phyloP scores from a whole-genome alignment of 805 yeast species.

The Kuraishia ogatae region DNA sequence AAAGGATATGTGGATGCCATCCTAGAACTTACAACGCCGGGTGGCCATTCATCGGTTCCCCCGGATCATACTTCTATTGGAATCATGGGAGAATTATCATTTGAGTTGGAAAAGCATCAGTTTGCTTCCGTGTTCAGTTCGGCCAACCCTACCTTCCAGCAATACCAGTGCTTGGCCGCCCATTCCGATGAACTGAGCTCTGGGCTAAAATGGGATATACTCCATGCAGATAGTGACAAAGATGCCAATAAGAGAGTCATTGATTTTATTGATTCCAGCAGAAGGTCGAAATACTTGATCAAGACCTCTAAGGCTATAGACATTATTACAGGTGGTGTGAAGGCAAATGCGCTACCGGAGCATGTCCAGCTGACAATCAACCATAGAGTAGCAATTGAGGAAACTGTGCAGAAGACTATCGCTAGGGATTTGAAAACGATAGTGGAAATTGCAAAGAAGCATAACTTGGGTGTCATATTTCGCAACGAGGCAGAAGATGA shows the following conservation, averaged over 20 bases:
- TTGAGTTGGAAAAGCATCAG: constrained; percentile 26
- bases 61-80: constrained; percentile 42
- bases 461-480: constrained; percentile 23
- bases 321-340: constrained; percentile 38
- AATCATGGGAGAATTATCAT: constrained; percentile 31
- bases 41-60: constrained; percentile 45
- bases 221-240: constrained; percentile 26
- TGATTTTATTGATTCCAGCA: constrained; percentile 21
- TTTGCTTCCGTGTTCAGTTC: constrained; percentile 30
- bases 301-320: constrained; percentile 42
- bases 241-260: constrained; percentile 29
- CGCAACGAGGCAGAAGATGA: constrained; percentile 5
- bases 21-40: constrained; percentile 34
- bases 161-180: constrained; percentile 38
- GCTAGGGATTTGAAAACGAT: constrained; percentile 24
- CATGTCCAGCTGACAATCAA: constrained; percentile 33
- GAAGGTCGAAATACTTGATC: constrained; percentile 25
- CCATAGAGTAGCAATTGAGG: constrained; percentile 38
- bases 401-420: constrained; percentile 23
- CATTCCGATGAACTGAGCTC: constrained; percentile 27
- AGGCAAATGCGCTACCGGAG: constrained; percentile 43
- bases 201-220: constrained; percentile 25
- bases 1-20: constrained; percentile 35
- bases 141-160: constrained; percentile 33
- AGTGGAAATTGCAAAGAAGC: constrained; percentile 24